Evolutionary conservation across 495 filamentous ascomycete species (phyloP), one percentile per base, ranked within the genome.

Genomic region (Xylaria grammica): DNA sequence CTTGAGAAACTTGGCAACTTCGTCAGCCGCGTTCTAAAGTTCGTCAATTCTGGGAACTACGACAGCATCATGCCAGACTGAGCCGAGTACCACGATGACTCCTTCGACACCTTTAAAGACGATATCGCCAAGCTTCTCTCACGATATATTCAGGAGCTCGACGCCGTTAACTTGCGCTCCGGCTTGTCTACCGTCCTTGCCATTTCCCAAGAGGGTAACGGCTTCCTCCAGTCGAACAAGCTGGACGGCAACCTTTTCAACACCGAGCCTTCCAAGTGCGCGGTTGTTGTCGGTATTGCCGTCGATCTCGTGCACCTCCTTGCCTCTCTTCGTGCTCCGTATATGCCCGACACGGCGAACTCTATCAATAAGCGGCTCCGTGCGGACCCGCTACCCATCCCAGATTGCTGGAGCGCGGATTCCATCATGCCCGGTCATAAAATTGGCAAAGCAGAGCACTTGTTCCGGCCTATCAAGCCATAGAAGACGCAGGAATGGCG

Each of bases 1-100:
- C 86, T 97, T 3, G 89, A 89, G 58, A 98, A 98, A 72, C 84
- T 97, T 13, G 94, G 94, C 53, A 97, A 97, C 80, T 91, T 97
- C 65, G 92, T 96, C 72, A 97, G 96, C 78, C 91, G 94, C 27
- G 85, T 98, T 52, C 82, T 98, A 79, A 98, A 98, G 78, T 93
- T 96, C 67, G 88, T 92, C 63, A 88, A 91, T 69, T 87, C 90
- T 22, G 3, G 26, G 36, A 90, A 88, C 67, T 87, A 91, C 71
- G 83, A 86, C 65, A 86, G 86, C 38, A 78, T 85, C 38, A 79
- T 96, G 10, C 92, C 93, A 20, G 87, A 92, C 62, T 95, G 86
- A 65, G 60, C 74, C 3, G 75, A 72, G 3, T 87, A 92, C 70
- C 89, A 84, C 60, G 79, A 83, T 19, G 79, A 81, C 36, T 67